phyloP scores from a whole-genome alignment of 1,284 basidiomycete genomes.

The Fomitiporia mediterranea region DNA sequence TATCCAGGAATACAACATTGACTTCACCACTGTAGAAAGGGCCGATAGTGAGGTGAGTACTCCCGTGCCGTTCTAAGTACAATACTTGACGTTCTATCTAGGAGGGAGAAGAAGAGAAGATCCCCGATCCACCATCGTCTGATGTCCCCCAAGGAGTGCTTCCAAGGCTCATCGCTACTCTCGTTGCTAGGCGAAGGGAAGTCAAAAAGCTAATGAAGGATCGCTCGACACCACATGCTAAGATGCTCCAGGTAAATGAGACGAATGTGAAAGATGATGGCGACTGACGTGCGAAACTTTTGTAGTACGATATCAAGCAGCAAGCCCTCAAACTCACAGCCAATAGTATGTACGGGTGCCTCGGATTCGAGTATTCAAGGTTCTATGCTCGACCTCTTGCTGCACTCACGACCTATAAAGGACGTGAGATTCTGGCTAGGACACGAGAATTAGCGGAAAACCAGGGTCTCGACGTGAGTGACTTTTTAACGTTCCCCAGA shows the following conservation, averaged over 20 bases:
- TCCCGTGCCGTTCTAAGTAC: constrained; percentile 1
- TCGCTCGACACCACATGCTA: constrained; percentile 66
- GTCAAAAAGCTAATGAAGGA: constrained; percentile 98
- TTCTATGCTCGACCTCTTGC: constrained; percentile 98
- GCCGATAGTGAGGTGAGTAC: constrained; percentile 55
- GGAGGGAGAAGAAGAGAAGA: constrained; percentile 75
- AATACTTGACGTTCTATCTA: constrained; percentile 30
- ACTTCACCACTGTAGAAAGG: constrained; percentile 94
- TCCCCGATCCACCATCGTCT: constrained; percentile 82
- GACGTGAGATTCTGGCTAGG: constrained; percentile 93
- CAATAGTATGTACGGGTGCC: constrained; percentile 99
- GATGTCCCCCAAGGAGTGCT: constrained; percentile 83
- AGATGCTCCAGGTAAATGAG: constrained; percentile 73
- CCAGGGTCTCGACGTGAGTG: constrained; percentile 78
- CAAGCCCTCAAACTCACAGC: constrained; percentile 97
- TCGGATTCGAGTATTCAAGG: constrained; percentile 95
- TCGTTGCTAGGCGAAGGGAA: constrained; percentile 84
- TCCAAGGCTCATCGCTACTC: constrained; percentile 91
- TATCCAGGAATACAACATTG: constrained; percentile 99
- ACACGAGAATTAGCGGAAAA: constrained; percentile 92
- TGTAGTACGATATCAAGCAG: constrained; percentile 95
- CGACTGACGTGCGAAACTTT: constrained; percentile 1
- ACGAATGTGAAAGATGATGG: neutral
- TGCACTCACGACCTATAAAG: constrained; percentile 96
- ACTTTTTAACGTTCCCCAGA: neutral